These are phyloP conservation scores for Blepharisma undulans DNA, from an alignment of 169 alveolate species.

Conservation along the genomic window DNA sequence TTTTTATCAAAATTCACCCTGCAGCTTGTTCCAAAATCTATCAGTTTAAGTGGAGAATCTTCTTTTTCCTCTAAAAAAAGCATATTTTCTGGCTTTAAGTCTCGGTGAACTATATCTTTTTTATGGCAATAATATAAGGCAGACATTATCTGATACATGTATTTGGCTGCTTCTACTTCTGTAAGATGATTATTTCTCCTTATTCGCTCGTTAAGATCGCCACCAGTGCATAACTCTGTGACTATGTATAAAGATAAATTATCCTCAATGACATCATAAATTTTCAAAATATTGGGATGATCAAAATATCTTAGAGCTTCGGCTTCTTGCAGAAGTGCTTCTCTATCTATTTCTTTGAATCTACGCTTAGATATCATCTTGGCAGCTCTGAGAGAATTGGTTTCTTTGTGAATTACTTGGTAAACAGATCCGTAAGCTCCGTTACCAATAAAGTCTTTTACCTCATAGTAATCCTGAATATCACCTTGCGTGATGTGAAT, in stretches of 20 bases:
- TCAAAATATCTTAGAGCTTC: neutral
- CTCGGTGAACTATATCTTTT: slow-evolving; percentile 12
- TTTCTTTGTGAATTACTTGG: slow-evolving; percentile 39
- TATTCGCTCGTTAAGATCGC: slow-evolving; percentile 7
- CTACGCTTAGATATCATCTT: slow-evolving; percentile 46
- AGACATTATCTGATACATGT: neutral
- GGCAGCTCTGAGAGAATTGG: slow-evolving; percentile 45
- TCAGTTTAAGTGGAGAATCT: slow-evolving; percentile 39
- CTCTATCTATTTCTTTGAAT: slow-evolving; percentile 14
- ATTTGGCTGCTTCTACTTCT: neutral
- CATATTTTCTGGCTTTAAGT: slow-evolving; percentile 35
- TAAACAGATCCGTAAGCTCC: slow-evolving; percentile 52
- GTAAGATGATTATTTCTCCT: neutral
- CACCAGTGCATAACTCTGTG: slow-evolving; percentile 23
- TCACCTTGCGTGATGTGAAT: slow-evolving; percentile 52
- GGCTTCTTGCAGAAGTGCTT: slow-evolving; percentile 14
- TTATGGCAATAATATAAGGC: neutral
- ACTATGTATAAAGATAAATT: neutral
- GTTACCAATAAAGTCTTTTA: slow-evolving; percentile 47
- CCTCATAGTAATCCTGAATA: slow-evolving; percentile 52
- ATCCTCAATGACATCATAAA: slow-evolving; percentile 27
- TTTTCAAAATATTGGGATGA: slow-evolving; percentile 35
- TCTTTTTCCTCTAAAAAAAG: neutral
- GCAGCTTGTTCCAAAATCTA: slow-evolving; percentile 44
- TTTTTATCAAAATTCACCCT: slow-evolving; percentile 30